Conservation (phyloP, 2,329 filamentous ascomycete species). For the Colletotrichum eleusines region DNA sequence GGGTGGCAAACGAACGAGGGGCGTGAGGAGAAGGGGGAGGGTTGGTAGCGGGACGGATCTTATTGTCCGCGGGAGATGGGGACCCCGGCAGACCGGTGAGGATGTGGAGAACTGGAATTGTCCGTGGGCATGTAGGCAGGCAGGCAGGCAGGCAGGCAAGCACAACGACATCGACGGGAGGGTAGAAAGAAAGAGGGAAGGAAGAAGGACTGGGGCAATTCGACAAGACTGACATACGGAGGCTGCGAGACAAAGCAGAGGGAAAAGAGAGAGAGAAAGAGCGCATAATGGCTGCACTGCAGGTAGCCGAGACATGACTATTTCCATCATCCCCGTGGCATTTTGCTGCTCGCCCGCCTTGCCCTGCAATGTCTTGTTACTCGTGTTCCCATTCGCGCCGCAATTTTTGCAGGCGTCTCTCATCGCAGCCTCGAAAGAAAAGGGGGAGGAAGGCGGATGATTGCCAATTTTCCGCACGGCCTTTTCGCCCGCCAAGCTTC, state of each 20-base stretch:
- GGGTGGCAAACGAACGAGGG: not conserved
- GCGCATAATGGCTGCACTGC: constrained; percentile 19
- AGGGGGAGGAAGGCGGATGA: not conserved
- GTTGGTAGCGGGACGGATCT: constrained; percentile 25
- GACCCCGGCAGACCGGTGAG: constrained; percentile 22
- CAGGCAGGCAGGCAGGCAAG: not conserved
- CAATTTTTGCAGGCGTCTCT: not conserved
- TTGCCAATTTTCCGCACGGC: constrained; percentile 11
- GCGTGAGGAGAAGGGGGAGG: not conserved
- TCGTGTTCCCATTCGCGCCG: not conserved
- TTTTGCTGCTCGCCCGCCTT: constrained; percentile 7
- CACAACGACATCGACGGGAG: not conserved
- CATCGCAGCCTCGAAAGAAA: not conserved
- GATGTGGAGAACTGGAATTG: not conserved
- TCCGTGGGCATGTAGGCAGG: not conserved
- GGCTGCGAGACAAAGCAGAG: not conserved
- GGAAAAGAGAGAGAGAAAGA: not conserved
- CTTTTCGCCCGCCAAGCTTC: constrained; percentile 22
- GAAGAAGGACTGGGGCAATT: not conserved
- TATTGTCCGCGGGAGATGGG: constrained; percentile 13
- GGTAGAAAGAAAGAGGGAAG: not conserved
- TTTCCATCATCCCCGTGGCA: constrained; percentile 9
- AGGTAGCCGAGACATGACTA: constrained; percentile 39
- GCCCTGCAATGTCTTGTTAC: not conserved
- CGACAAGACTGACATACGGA: not conserved